These are phyloP conservation scores for Articulospora tetracladia DNA, from an alignment of 495 filamentous ascomycete species.

Conservation along the genomic window DNA sequence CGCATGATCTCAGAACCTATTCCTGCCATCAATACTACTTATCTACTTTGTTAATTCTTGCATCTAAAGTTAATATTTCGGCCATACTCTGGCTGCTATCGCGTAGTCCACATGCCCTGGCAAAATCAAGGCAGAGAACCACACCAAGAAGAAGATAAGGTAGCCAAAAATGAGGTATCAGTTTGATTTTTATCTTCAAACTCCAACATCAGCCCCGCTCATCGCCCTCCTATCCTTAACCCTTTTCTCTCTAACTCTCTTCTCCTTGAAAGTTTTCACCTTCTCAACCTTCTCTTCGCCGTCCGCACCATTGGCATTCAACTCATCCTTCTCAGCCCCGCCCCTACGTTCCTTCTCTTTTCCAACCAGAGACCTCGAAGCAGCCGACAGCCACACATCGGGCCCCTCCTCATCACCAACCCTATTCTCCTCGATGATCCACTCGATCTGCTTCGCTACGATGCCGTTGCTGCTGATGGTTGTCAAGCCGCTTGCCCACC, in stretches of 20 bases:
- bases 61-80: too few species aligned
- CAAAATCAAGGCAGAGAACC: too few species aligned
- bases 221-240: neutral
- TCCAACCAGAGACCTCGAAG: conserved; percentile 59
- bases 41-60: too few species aligned
- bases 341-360: conserved; percentile 35
- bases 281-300: neutral
- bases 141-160: too few species aligned
- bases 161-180: too few species aligned
- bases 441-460: conserved; percentile 59
- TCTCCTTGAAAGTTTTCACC: neutral
- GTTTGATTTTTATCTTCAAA: neutral
- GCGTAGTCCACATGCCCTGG: too few species aligned
- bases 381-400: conserved; percentile 57
- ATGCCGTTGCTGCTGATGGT: conserved; percentile 68
- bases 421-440: conserved; percentile 37
- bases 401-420: conserved; percentile 44
- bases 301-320: too few species aligned
- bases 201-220: neutral
- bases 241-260: neutral
- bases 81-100: too few species aligned
- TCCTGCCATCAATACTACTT: too few species aligned
- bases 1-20: too few species aligned
- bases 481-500: conserved; percentile 55
- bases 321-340: neutral